phyloP scores from a whole-genome alignment of 208 protist genomes.

The Leishmania braziliensis region DNA sequence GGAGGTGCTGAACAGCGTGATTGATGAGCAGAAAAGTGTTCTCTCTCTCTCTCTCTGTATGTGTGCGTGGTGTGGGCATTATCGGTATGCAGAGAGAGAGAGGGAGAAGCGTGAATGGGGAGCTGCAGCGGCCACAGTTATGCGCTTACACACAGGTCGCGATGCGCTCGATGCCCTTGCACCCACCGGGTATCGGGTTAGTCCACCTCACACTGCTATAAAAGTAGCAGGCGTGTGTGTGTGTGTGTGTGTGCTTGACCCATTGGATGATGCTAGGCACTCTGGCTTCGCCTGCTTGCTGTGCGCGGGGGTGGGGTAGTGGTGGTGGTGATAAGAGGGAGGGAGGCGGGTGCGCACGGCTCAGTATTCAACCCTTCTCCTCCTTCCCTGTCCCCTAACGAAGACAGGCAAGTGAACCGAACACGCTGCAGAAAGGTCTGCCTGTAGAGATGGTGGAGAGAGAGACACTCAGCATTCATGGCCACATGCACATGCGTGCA shows the following conservation, averaged over 20 bases:
- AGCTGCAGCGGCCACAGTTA: no score
- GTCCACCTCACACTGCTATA: background rate
- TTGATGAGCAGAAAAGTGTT: background rate
- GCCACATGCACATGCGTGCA: background rate
- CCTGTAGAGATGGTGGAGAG: background rate
- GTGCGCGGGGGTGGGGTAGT: background rate
- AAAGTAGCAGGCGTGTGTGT: background rate
- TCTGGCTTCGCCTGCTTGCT: background rate
- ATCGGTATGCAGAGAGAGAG: background rate
- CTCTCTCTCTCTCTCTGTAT: background rate
- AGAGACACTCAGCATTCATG: background rate
- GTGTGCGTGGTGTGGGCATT: background rate
- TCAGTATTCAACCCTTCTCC: background rate
- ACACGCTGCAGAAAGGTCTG: background rate
- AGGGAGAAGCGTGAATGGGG: no score
- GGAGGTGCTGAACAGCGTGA: background rate
- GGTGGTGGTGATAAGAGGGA: background rate
- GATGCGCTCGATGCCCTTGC: background rate
- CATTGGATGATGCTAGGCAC: background rate
- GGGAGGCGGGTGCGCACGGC: background rate
- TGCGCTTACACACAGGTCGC: no score
- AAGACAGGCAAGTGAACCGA: background rate
- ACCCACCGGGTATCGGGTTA: background rate
- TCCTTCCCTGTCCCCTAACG: background rate
- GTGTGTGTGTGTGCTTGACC: background rate